phyloP scores from a whole-genome alignment of 805 yeast species.

The Hanseniaspora vineae region DNA sequence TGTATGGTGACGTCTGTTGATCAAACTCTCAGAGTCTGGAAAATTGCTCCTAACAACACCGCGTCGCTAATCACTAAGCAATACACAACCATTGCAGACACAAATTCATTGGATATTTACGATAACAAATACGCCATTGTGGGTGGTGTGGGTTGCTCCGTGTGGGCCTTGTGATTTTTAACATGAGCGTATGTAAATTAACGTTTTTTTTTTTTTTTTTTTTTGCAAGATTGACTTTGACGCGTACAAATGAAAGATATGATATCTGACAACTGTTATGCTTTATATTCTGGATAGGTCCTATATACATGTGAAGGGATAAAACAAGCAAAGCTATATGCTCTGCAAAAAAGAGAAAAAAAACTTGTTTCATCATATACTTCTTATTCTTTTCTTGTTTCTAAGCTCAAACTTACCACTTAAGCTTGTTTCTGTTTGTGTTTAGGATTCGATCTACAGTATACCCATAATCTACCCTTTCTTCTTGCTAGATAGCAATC shows the following conservation, averaged over 20 bases:
- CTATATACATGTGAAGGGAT: too few species aligned
- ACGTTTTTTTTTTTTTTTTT: too few species aligned
- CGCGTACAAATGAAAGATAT: too few species aligned
- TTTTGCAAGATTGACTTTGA: too few species aligned
- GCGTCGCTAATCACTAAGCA: slow-evolving; percentile 26
- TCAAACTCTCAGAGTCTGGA: slow-evolving; percentile 64
- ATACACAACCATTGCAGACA: slow-evolving; percentile 82
- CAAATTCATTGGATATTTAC: slow-evolving; percentile 53
- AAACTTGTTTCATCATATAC: too few species aligned
- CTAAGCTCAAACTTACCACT: slow-evolving; percentile 3
- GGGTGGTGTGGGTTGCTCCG: slow-evolving; percentile 78
- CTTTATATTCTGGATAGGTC: too few species aligned
- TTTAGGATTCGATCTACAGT: slow-evolving; percentile 84
- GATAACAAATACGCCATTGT: slow-evolving; percentile 28
- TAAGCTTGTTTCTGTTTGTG: slow-evolving; percentile 90
- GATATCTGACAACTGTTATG: too few species aligned
- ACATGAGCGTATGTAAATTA: too few species aligned
- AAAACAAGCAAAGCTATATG: too few species aligned
- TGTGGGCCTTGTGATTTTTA: slow-evolving; percentile 22
- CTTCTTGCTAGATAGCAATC: slow-evolving; percentile 89
- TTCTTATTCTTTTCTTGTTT: slow-evolving; percentile 2
- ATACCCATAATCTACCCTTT: slow-evolving; percentile 87
- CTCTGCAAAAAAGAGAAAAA: too few species aligned
- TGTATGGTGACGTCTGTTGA: slow-evolving; percentile 69
- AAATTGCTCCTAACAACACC: slow-evolving; percentile 16